Conservation (phyloP, 2,329 filamentous ascomycete species). For the Hypoxylon sp. region DNA sequence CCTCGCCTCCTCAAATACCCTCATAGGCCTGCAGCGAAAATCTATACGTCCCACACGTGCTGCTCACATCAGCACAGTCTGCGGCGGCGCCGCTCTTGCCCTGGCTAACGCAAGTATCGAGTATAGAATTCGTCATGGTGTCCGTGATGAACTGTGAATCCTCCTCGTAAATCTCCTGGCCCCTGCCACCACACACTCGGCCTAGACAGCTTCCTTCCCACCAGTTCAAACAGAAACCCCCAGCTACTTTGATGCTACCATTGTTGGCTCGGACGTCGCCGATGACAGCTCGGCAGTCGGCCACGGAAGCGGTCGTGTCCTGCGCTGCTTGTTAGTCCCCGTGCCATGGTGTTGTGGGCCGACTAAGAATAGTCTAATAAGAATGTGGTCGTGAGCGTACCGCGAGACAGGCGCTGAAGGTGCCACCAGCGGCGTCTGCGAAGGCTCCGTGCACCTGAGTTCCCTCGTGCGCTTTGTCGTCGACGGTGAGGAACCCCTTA, state of each 20-base stretch:
- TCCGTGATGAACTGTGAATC: conserved; percentile 79
- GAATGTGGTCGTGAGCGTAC: background rate
- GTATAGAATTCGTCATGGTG: conserved; percentile 26
- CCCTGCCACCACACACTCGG: conserved; percentile 56
- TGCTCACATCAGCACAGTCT: conserved; percentile 30
- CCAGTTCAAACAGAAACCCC: conserved; percentile 43
- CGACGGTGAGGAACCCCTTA: conserved; percentile 26
- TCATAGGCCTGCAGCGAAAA: conserved; percentile 30
- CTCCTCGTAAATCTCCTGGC: conserved; percentile 74
- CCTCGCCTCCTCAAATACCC: conserved; percentile 4
- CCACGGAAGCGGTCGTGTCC: conserved; percentile 32
- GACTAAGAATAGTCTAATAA: background rate
- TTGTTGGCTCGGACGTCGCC: conserved; percentile 33
- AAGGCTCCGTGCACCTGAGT: background rate
- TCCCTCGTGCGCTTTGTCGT: conserved; percentile 8
- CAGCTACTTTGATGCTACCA: conserved; percentile 22
- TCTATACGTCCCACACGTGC: conserved; percentile 35
- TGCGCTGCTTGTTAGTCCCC: background rate
- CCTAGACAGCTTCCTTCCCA: conserved; percentile 36
- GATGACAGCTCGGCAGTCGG: conserved; percentile 39
- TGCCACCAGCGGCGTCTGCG: background rate
- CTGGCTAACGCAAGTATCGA: conserved; percentile 30
- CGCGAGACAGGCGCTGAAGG: conserved; percentile 14
- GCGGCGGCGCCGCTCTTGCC: conserved; percentile 31
- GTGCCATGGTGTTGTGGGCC: background rate